Base-by-base conservation (phyloP, 164 flowering plant species). In the Euptelea pleiosperma region DNA sequence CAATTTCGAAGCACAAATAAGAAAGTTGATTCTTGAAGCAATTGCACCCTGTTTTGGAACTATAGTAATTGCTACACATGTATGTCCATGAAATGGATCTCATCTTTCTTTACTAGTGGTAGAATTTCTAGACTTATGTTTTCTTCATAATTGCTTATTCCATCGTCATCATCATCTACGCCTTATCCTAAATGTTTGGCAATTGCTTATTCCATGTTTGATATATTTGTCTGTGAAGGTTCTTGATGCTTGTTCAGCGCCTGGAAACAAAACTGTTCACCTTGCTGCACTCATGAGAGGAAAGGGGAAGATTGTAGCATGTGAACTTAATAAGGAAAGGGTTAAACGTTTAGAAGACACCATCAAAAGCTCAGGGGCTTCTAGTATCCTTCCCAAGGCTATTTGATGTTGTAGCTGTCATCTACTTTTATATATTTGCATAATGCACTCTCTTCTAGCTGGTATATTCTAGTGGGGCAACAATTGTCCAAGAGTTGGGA, bases 211-310 rank as follows among this genome's bases (percentile, higher is more conserved):
- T 25, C 44, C 34, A 6, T 55, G 15, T 21, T 53, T 3, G 2
- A 15, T 35, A 10, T 55, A 2, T 41, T 16, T 65, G 56, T 57
- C 49, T 64, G 49, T 81, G 78, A 78, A 92, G 98, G 98, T 92
- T 66, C 79, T 89, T 63, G 99, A 93, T 82, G 97, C 97, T 44
- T 92, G 96, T 70, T 70, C 94, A 52, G 97, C 91, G 51, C 97
- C 97, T 15, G 97, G 94, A 40, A 87, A 89, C 77, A 92, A 89
- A 73, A 87, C 98, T 51, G 77, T 73, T 41, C 97, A 86, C 62
- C 80, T 88, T 50, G 89, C 99, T 57, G 83, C 93, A 35, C 81
- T 91, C 15, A 84, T 84, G 97, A 72, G 62, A 60, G 90, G 91
- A 28, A 74, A 76, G 51, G 99, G 99, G 46, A 86, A 72, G 63